These are phyloP conservation scores for Dactylonectria estremocensis DNA, from an alignment of 2,329 filamentous ascomycete species.

Conservation along the genomic window DNA sequence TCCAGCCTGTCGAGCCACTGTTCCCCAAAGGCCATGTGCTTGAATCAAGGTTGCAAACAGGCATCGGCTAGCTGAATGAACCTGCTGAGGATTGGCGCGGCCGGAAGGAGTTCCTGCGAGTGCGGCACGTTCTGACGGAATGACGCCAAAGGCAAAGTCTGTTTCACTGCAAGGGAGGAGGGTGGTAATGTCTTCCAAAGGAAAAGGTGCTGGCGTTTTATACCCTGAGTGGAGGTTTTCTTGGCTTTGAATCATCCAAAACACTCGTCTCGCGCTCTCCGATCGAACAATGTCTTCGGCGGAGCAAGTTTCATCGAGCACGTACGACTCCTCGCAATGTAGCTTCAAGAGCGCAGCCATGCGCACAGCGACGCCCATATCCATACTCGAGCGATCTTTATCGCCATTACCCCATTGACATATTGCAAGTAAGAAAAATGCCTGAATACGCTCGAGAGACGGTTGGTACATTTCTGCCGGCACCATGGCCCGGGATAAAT, in stretches of 20 bases:
- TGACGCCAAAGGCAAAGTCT: slow-evolving; percentile 55
- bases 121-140: slow-evolving; percentile 50
- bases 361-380: slow-evolving; percentile 57
- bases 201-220: slow-evolving; percentile 52
- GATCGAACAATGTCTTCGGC: slow-evolving; percentile 50
- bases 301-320: slow-evolving; percentile 42
- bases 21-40: slow-evolving; percentile 56
- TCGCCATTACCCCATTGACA: slow-evolving; percentile 54
- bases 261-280: slow-evolving; percentile 54
- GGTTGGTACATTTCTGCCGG: slow-evolving; percentile 49
- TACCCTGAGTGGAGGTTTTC: slow-evolving; percentile 56
- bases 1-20: slow-evolving; percentile 51
- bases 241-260: slow-evolving; percentile 57
- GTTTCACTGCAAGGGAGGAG: slow-evolving; percentile 55
- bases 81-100: slow-evolving; percentile 42
- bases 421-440: slow-evolving; percentile 52
- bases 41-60: slow-evolving; percentile 57
- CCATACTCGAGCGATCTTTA: slow-evolving; percentile 50
- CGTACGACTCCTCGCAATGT: slow-evolving; percentile 56
- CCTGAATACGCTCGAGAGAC: slow-evolving; percentile 49
- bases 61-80: slow-evolving; percentile 47
- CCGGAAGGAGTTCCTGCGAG: slow-evolving; percentile 52
- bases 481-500: slow-evolving; percentile 44
- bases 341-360: slow-evolving; percentile 54
- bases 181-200: slow-evolving; percentile 54